phyloP scores from a whole-genome alignment of 2,329 filamentous ascomycete species.

The Didymella pinodella region DNA sequence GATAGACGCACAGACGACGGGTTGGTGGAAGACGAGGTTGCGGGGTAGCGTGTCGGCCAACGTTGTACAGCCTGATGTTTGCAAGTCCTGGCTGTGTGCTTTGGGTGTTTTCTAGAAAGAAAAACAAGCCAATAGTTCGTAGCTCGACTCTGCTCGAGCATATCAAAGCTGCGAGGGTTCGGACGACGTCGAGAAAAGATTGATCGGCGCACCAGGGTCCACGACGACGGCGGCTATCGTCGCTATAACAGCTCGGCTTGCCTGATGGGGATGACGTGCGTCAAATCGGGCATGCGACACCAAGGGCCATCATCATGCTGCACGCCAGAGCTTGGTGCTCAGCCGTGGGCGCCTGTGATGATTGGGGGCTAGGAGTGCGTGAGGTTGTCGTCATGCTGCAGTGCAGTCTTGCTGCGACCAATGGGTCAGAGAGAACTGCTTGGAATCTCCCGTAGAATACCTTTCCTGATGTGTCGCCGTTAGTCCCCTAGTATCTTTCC shows the following conservation, averaged over 20 bases:
- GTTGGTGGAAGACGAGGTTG: constrained; percentile 23
- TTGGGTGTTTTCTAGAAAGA: neutral
- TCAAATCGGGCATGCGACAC: constrained; percentile 33
- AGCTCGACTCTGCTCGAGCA: neutral
- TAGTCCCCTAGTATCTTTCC: constrained; percentile 8
- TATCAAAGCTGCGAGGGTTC: neutral
- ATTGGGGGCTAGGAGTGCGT: constrained; percentile 1
- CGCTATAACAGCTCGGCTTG: constrained; percentile 28
- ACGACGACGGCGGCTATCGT: constrained; percentile 28
- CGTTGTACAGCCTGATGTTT: constrained; percentile 21
- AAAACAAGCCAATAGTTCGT: no score
- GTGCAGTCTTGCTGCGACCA: neutral
- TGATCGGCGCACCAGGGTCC: constrained; percentile 20
- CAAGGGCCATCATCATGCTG: constrained; percentile 15
- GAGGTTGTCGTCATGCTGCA: constrained; percentile 4
- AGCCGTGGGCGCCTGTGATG: neutral
- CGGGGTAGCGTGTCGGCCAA: constrained; percentile 29
- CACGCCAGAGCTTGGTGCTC: constrained; percentile 18
- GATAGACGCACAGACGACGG: constrained; percentile 21
- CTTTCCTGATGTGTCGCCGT: constrained; percentile 17
- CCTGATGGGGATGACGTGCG: constrained; percentile 20
- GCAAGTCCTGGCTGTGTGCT: constrained; percentile 3
- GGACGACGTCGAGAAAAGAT: constrained; percentile 13
- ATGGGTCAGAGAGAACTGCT: neutral
- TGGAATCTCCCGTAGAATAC: neutral